These are phyloP conservation scores for Mercurialis annua DNA, from an alignment of 345 rosid genomes.

Conservation along the genomic window DNA sequence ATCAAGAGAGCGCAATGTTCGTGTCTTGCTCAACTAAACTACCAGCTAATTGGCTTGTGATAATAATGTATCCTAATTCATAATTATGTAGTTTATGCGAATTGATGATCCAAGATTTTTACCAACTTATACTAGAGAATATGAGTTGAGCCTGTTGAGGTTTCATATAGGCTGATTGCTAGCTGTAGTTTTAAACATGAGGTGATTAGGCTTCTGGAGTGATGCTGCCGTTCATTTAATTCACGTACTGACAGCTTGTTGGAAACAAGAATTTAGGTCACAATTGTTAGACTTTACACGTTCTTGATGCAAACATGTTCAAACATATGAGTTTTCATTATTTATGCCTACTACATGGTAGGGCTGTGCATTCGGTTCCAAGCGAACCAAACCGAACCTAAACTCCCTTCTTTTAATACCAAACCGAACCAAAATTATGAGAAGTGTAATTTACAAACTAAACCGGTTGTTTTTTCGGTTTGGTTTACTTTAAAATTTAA, in stretches of 20 bases:
- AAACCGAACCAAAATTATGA: too few species aligned
- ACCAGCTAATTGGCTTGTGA: neutral
- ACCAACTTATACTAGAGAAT: slow-evolving; percentile 11
- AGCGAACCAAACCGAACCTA: too few species aligned
- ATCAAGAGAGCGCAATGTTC: neutral
- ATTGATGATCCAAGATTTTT: neutral
- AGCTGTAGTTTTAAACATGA: neutral
- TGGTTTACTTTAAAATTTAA: too few species aligned
- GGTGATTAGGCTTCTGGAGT: neutral
- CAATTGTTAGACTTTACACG: neutral
- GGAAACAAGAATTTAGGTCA: neutral
- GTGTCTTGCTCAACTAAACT: neutral
- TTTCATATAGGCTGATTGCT: slow-evolving; percentile 10
- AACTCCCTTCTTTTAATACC: too few species aligned
- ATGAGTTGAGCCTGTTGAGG: slow-evolving; percentile 1
- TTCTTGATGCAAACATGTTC: neutral
- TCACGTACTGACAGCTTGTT: neutral
- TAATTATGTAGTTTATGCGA: slow-evolving; percentile 9
- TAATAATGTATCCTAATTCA: neutral
- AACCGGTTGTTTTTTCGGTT: too few species aligned
- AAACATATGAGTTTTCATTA: neutral
- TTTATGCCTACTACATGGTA: slow-evolving; percentile 9
- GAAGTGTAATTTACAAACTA: too few species aligned
- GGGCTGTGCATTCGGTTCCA: too few species aligned
- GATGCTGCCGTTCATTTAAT: neutral